A percentile compares a stretch with the other conserved stretches of the same genome.
phyloP scores from a whole-genome alignment of 2,329 filamentous ascomycete genomes.

The Emmonsia crescens region DNA sequence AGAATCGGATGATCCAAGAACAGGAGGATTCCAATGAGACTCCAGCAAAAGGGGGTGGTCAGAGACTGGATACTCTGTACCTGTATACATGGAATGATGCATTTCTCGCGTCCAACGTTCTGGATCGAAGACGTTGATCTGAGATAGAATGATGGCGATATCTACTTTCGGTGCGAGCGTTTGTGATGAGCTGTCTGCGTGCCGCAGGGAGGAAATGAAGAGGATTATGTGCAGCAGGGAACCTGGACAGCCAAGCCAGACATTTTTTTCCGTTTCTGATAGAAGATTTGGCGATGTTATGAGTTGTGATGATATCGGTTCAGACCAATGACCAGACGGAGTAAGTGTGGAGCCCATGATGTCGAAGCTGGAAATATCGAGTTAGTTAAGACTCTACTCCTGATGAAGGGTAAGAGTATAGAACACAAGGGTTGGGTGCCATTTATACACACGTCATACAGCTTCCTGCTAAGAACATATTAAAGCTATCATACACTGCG shows the following conservation, averaged over 20 bases:
- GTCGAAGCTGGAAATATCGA: constrained; percentile 21
- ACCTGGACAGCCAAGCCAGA: constrained; percentile 32
- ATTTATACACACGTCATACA: not conserved
- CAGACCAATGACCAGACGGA: constrained; percentile 28
- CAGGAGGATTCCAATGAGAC: not conserved
- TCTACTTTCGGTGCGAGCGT: constrained; percentile 7
- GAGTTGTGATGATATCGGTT: constrained; percentile 27
- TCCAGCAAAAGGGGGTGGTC: not conserved
- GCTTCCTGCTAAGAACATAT: constrained; percentile 26
- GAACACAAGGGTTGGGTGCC: not conserved
- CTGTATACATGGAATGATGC: constrained; percentile 14
- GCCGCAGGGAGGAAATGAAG: constrained; percentile 30
- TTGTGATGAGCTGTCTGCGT: constrained; percentile 21
- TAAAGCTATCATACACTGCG: constrained; percentile 23
- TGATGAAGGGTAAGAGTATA: not conserved
- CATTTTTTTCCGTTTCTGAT: constrained; percentile 31
- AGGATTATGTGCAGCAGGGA: constrained; percentile 33
- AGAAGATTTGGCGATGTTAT: constrained; percentile 28
- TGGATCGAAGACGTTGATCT: constrained; percentile 31
- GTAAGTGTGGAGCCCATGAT: constrained; percentile 35
- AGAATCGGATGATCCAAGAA: not conserved
- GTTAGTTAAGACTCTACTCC: constrained; percentile 1
- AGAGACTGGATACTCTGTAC: not conserved
- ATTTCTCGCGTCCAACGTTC: constrained; percentile 28
- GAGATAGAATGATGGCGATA: constrained; percentile 25